A percentile compares a stretch with the other conserved stretches of the same genome.
These are phyloP conservation scores for Chlorella sp. DNA, from an alignment of 139 green algal species.

Conservation along the genomic window DNA sequence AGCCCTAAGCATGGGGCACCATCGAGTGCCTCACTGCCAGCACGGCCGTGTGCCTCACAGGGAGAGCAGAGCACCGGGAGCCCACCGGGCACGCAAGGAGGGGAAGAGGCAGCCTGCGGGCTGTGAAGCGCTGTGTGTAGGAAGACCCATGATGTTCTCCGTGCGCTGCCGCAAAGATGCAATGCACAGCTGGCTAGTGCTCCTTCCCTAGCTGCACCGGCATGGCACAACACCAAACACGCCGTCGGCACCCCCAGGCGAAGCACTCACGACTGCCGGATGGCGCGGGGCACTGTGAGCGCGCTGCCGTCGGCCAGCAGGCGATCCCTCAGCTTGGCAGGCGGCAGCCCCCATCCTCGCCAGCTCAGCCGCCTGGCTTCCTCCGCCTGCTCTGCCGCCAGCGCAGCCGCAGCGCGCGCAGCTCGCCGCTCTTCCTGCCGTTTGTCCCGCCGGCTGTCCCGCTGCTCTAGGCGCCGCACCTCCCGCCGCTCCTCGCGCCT, in stretches of 20 bases:
- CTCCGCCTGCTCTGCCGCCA: neutral
- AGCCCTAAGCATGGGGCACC: too few species aligned
- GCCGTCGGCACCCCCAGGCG: neutral
- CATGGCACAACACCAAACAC: neutral
- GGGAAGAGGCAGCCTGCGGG: too few species aligned
- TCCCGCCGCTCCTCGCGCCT: neutral
- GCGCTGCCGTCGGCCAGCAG: neutral
- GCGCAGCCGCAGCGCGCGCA: neutral
- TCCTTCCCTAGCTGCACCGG: neutral
- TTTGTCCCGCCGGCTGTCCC: neutral
- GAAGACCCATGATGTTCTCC: too few species aligned
- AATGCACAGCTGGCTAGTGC: neutral
- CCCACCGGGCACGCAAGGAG: too few species aligned
- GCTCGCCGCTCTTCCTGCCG: neutral
- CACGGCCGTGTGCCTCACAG: too few species aligned
- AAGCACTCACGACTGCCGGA: constrained; percentile 3
- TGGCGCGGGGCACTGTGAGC: neutral
- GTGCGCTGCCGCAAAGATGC: neutral
- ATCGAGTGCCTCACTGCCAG: too few species aligned
- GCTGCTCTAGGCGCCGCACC: neutral
- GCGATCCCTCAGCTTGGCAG: neutral
- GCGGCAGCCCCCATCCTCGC: neutral
- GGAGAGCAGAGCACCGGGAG: too few species aligned
- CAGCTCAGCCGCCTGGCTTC: neutral
- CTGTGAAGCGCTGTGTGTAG: too few species aligned